Conservation (phyloP, 73 alveolate species). For the Paramecium pentaurelia region DNA sequence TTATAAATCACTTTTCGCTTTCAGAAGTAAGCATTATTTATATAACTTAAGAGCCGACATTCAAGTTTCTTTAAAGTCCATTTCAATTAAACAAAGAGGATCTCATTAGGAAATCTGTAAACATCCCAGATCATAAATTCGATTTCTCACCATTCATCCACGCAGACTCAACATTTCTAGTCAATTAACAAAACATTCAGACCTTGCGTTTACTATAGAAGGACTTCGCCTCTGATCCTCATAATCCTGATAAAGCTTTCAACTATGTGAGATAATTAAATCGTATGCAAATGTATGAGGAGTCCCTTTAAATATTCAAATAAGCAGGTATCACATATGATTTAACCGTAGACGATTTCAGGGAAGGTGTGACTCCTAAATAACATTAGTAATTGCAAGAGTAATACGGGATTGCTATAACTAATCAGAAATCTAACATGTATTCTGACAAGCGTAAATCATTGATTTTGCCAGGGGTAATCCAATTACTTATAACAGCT, state of each 20-base stretch:
- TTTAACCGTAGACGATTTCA: neutral
- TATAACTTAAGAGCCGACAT: neutral
- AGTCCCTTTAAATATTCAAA: neutral
- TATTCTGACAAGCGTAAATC: neutral
- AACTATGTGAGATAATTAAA: neutral
- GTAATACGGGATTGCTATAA: neutral
- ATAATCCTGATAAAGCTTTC: neutral
- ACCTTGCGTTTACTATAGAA: neutral
- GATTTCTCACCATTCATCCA: neutral
- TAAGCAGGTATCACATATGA: neutral
- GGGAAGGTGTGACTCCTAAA: neutral
- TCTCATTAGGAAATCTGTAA: neutral
- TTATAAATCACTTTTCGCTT: neutral
- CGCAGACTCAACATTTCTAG: neutral
- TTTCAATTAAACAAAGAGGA: neutral
- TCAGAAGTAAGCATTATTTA: neutral
- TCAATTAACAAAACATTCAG: neutral
- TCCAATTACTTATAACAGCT: neutral
- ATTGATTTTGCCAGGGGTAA: neutral
- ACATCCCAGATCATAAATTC: neutral
- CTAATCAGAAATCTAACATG: neutral
- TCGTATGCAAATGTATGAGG: neutral
- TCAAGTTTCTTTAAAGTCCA: neutral
- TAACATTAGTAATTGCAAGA: neutral
- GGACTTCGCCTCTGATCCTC: neutral